Percentiles rank a stretch among this genome's conserved stretches.
phyloP scores from a whole-genome alignment of 768 basidiomycete genomes.

The Mrakia gelida region DNA sequence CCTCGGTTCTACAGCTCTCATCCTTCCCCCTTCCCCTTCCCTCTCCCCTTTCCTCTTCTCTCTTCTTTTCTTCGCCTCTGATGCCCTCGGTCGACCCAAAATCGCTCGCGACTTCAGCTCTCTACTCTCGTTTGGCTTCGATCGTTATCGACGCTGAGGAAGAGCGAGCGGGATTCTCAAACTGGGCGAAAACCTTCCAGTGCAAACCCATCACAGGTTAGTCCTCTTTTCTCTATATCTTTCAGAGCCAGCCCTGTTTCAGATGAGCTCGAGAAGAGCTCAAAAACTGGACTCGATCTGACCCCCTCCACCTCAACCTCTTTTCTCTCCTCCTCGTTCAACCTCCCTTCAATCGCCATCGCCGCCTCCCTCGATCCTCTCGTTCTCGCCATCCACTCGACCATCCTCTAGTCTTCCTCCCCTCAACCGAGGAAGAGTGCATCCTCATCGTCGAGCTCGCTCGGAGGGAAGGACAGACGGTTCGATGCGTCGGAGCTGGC shows the following conservation, averaged over 20 bases:
- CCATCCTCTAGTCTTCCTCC: conserved; percentile 58
- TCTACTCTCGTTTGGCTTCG: conserved; percentile 56
- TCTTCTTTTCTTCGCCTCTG: not conserved
- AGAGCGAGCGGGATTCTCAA: conserved; percentile 18
- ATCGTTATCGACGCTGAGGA: conserved; percentile 52
- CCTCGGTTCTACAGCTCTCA: not conserved
- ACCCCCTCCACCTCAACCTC: not conserved
- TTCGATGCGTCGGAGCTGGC: conserved; percentile 82
- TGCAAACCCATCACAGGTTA: conserved; percentile 57
- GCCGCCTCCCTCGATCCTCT: not conserved
- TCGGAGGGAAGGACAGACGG: conserved; percentile 59
- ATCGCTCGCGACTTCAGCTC: conserved; percentile 46
- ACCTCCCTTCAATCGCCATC: not conserved
- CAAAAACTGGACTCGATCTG: not conserved
- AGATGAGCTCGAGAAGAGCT: not conserved
- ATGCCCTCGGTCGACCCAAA: not conserved
- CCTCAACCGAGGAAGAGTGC: conserved; percentile 64
- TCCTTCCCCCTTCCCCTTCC: not conserved
- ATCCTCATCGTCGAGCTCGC: conserved; percentile 75
- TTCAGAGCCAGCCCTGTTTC: not conserved
- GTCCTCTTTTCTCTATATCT: not conserved
- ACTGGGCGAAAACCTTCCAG: conserved; percentile 75
- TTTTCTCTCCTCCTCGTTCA: not conserved
- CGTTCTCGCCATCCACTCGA: not conserved
- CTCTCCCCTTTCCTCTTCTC: not conserved